Percentiles rank a stretch among this genome's conserved stretches.
Conservation (phyloP, 805 yeast species). For the Torulaspora gathmanii region DNA sequence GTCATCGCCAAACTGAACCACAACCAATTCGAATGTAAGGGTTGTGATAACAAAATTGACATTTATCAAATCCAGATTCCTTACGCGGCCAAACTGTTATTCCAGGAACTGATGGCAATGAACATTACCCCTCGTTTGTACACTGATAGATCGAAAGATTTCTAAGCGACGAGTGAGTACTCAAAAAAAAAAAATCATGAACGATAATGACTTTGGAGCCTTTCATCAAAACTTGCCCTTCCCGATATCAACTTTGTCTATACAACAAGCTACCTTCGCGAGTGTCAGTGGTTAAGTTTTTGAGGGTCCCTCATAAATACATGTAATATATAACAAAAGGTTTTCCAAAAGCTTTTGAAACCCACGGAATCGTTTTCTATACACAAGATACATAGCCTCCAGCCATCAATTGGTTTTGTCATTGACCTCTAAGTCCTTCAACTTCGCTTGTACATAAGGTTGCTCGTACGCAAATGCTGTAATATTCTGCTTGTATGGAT, state of each 20-base stretch:
- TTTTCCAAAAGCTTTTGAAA: background rate
- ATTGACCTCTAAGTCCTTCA: constrained; percentile 1
- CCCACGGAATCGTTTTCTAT: constrained; percentile 2
- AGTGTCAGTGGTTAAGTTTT: background rate
- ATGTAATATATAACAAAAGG: constrained; percentile 4
- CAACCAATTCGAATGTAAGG: constrained; percentile 96
- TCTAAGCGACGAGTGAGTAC: constrained; percentile 15
- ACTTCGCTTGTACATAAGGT: constrained; percentile 38
- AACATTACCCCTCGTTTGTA: constrained; percentile 95
- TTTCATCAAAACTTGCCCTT: background rate
- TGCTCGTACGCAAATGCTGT: constrained; percentile 82
- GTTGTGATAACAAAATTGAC: constrained; percentile 97
- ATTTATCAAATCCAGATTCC: constrained; percentile 97
- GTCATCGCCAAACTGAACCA: constrained; percentile 97
- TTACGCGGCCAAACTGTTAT: constrained; percentile 93
- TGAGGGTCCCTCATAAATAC: constrained; percentile 1
- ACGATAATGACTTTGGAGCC: constrained; percentile 6
- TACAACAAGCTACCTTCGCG: background rate
- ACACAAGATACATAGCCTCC: constrained; percentile 2
- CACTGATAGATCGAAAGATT: constrained; percentile 69
- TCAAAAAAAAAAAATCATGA: background rate
- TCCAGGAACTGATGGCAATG: constrained; percentile 99
- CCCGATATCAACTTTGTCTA: background rate
- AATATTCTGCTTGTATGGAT: constrained; percentile 79
- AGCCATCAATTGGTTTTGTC: background rate